Base-by-base conservation (phyloP, 2,329 filamentous ascomycete species). In the Penicillium sp. region DNA sequence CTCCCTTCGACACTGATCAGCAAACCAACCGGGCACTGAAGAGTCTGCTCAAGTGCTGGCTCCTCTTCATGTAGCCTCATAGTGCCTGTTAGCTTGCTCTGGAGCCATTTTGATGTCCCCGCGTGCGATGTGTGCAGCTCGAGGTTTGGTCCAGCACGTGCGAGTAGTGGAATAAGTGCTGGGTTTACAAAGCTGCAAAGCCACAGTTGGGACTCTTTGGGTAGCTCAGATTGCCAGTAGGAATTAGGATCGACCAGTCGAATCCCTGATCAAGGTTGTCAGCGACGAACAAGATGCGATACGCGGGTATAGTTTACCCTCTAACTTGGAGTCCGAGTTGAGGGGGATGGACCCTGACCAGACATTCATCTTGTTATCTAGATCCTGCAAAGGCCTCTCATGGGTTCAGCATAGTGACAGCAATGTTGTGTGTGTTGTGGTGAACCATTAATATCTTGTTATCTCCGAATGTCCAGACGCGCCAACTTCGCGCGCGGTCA, bases 11-110 rank as follows among this genome's bases (percentile, higher is more conserved):
- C 63, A 43, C 59, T 61, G 26, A 76, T 51, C 26, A 76, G 67
- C 40, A 76, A 61, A 8, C 70, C 73, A 47, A 73, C 66, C 3
- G 74, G 73, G 32, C 73, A 75, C 58, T 75, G 74, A 1, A 73
- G 47, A 0, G 65, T 62, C 44, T 64, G 63, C 18, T 62, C 61
- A 19, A 57, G 60, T 40, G 65, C 63, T 39, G 67, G n/a, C 13
- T 69, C 69, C 46, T 70, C 68, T 34, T 69, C 66, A n/a, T 69
- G 64, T 34, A 70, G 54, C 69, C 68, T 74, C 7, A 72, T 58
- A 34, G 64, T 60, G 14, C 67, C 60, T n/a, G 73, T 62, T n/a
- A 76, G 46, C 51, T 67, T 74, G 39, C 58, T 58, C 48, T 69
- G 73, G 34, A 76, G 63, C 74, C 74, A 76, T 69, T 70, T 65